These are phyloP conservation scores for Penicillium sp. DNA, from an alignment of 2,329 filamentous ascomycete species.

Conservation along the genomic window DNA sequence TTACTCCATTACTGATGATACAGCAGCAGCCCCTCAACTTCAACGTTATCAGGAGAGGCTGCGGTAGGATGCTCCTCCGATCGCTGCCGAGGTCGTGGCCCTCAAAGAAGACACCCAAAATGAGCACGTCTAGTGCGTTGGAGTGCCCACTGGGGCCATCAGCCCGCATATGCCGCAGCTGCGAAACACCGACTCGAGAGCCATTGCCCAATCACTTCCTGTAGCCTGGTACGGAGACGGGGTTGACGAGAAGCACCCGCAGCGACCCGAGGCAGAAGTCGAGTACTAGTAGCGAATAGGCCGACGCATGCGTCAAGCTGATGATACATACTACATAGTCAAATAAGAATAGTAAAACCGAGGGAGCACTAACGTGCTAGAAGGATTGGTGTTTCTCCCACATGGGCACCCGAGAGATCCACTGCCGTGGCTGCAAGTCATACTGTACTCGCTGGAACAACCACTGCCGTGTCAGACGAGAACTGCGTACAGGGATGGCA, in stretches of 20 bases:
- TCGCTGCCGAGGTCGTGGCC: neutral
- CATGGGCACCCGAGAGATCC: constrained; percentile 5
- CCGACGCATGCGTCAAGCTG: neutral
- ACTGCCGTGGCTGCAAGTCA: constrained; percentile 15
- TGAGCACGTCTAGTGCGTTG: neutral
- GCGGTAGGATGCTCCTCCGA: neutral
- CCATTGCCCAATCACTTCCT: neutral
- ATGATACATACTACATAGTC: neutral
- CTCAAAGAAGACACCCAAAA: constrained; percentile 1
- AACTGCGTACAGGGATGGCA: constrained; percentile 9
- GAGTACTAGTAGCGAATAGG: neutral
- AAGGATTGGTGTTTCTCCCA: neutral
- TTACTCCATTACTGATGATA: neutral
- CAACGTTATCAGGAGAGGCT: neutral
- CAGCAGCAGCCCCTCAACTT: neutral
- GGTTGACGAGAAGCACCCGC: neutral
- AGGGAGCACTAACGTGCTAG: neutral
- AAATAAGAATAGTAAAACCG: neutral
- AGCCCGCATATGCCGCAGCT: constrained; percentile 9
- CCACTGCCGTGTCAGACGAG: constrained; percentile 11
- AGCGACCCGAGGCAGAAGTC: neutral
- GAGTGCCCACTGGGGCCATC: constrained; percentile 1
- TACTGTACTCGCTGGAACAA: neutral
- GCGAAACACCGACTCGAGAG: constrained; percentile 12
- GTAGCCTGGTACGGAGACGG: neutral